Evolutionary conservation across 2,329 filamentous ascomycete species (phyloP), one percentile per base, ranked within the genome.

Genomic region (Blastomyces parvus): DNA sequence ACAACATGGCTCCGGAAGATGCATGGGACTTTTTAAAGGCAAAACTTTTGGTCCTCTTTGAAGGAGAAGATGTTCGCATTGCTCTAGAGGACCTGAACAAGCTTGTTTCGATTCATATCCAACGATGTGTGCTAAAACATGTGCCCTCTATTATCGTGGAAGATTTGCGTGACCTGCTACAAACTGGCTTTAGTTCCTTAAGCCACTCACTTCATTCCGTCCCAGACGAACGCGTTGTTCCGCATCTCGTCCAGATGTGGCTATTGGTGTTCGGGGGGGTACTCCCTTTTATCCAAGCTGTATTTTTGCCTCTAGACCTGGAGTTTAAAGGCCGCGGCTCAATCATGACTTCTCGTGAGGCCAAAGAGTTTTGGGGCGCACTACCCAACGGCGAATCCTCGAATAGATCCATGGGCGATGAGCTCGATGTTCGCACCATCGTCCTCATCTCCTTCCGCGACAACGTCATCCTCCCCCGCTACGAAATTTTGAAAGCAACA

Each of bases 201-300:
- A 93, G 96, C 68, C 89, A 92, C 67, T 92, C 90, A 0, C 79
- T 97, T 22, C 84, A 87, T 59, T 85, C 85, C 56, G 86, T 91
- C 0, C 83, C 90, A 0, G 93, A 97, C 71, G 92, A 96, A 65
- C 85, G 88, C 42, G 83, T 97, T n/a, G 91, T 97, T 27, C 90
- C 91, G 0, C 86, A 91, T 63, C 81, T 99, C 0, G 93, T 97
- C 2, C 91, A 96, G 72, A 86, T 97, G 72, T 99, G 94, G 94
- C 85, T 95, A 64, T 87, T 94, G 57, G 92, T 94, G 0, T 97
- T 97, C 70, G 93, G 91, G 2, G 89, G 85, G 7, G 90, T 97
- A 46, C 78, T 97, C 5, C 94, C 94, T 0, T 97, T 96, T 72
- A 87, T 99, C 70, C 93, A 97, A 78, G 91, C 93, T 0, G 92